Conservation (phyloP, 345 rosid species). For the Linum tenue region DNA sequence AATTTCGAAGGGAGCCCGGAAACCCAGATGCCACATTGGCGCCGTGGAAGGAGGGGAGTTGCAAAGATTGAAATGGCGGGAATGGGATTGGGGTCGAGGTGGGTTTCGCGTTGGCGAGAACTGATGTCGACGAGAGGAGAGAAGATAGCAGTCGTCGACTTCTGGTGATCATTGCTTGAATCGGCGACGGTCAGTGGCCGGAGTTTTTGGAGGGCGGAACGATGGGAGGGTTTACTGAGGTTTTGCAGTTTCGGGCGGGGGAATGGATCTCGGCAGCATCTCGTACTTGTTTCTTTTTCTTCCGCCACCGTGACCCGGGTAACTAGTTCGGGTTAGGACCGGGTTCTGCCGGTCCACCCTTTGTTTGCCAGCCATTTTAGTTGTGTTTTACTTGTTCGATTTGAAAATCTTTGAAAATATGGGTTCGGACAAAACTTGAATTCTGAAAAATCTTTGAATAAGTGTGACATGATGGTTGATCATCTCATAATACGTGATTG, state of each 20-base stretch:
- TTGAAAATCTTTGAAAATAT: no score
- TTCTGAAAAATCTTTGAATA: no score
- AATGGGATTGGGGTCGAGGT: slow-evolving; percentile 10
- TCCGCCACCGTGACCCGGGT: not conserved
- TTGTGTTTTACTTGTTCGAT: no score
- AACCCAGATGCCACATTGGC: slow-evolving; percentile 15
- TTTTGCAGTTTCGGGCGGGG: not conserved
- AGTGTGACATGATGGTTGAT: no score
- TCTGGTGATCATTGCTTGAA: slow-evolving; percentile 31
- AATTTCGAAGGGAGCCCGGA: slow-evolving; percentile 37
- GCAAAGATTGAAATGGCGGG: slow-evolving; percentile 14
- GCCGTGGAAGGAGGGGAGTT: slow-evolving; percentile 7
- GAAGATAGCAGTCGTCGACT: slow-evolving; percentile 33
- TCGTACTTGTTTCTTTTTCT: not conserved
- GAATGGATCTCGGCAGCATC: not conserved
- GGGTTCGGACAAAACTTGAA: no score
- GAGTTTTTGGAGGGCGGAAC: not conserved
- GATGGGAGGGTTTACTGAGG: not conserved
- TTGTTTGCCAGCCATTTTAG: no score
- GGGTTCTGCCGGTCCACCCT: no score
- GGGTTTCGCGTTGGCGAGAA: slow-evolving; percentile 1
- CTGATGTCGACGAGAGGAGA: slow-evolving; percentile 13
- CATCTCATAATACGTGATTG: no score
- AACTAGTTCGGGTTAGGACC: not conserved
- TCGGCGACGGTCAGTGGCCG: not conserved